Conservation (phyloP, 371 early-diverging fungal genomes). For the Capillidium rhysosporum region DNA sequence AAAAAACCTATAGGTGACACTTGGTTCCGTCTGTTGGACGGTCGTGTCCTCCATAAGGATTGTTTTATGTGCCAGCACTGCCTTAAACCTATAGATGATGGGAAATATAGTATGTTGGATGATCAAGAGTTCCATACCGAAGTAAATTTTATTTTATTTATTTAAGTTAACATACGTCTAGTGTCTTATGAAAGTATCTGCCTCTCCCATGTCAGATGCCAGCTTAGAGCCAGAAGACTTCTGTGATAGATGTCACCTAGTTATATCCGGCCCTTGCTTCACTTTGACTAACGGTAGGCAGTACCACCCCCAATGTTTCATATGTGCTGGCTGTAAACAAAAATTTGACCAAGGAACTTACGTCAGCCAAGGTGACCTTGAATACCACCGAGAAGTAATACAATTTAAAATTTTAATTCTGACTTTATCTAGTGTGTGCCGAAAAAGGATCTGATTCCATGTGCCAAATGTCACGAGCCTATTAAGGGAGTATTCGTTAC, state of each 20-base stretch:
- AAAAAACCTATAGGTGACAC: not conserved
- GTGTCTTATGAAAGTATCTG: not conserved
- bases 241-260: not conserved
- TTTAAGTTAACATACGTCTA: not conserved
- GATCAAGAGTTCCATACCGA: conserved; percentile 6
- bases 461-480: conserved; percentile 1
- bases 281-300: conserved; percentile 5
- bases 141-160: conserved; percentile 1
- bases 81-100: conserved; percentile 1
- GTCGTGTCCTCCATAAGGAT: conserved; percentile 1
- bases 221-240: conserved; percentile 1
- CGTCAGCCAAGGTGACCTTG: conserved; percentile 3
- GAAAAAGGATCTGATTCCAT: not conserved
- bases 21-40: conserved; percentile 1
- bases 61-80: conserved; percentile 1
- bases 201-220: conserved; percentile 2
- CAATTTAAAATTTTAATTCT: not conserved
- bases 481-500: conserved; percentile 5
- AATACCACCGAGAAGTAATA: conserved; percentile 6
- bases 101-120: conserved; percentile 3
- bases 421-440: conserved; percentile 6
- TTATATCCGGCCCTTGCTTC: conserved; percentile 1
- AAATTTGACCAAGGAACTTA: conserved; percentile 5
- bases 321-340: conserved; percentile 4
- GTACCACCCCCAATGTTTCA: conserved; percentile 8